Conservation (phyloP, 192 early-diverging fungal genomes). For the Spizellomyces sp. region DNA sequence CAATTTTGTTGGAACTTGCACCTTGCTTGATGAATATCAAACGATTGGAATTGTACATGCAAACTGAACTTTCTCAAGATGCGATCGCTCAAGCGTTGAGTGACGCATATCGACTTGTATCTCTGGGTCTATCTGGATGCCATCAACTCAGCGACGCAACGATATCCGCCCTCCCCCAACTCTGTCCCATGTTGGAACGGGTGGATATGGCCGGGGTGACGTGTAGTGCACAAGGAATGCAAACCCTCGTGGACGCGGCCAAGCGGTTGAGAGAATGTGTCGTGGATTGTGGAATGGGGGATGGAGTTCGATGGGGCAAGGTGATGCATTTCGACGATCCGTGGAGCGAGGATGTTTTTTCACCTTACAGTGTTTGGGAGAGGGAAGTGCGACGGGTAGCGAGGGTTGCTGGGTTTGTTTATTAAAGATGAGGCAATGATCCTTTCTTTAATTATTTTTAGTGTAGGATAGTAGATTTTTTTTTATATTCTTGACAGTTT, state of each 20-base stretch:
- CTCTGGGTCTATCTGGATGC: constrained; percentile 29
- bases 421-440: constrained; percentile 13
- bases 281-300: neutral
- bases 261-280: constrained; percentile 20
- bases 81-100: constrained; percentile 22
- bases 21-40: constrained; percentile 12
- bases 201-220: constrained; percentile 34
- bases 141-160: constrained; percentile 27
- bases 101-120: neutral
- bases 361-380: constrained; percentile 34
- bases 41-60: constrained; percentile 37
- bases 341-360: constrained; percentile 32
- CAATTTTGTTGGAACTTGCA: constrained; percentile 14
- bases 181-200: constrained; percentile 34
- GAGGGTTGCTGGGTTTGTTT: constrained; percentile 26
- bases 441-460: neutral
- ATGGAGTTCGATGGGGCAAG: constrained; percentile 27
- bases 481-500: no score
- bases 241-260: constrained; percentile 13
- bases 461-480: no score
- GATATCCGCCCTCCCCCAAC: constrained; percentile 22
- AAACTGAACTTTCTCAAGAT: constrained; percentile 14
- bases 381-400: constrained; percentile 32
- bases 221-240: constrained; percentile 19
- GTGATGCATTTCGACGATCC: constrained; percentile 31